Base-by-base conservation (phyloP, 768 basidiomycete species). In the Pleurotus cornucopiae region DNA sequence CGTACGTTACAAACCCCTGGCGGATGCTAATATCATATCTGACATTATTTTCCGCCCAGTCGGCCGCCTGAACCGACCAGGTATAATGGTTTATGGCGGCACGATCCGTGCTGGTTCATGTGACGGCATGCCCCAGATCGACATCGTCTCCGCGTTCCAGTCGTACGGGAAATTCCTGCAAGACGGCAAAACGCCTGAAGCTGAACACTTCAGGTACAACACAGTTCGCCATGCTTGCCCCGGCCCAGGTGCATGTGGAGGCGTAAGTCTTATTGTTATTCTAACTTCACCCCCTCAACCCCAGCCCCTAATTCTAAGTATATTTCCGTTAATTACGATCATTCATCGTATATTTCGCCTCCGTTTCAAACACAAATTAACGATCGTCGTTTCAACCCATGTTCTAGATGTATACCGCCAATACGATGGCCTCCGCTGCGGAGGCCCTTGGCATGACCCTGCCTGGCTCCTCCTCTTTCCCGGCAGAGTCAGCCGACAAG, bases 101-200 rank as follows among this genome's bases (percentile, higher is more conserved):
- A 89, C 89, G 30, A 99, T 98, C 63, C 87, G 88, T 56, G 83
- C 96, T 1, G 97, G 97, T 47, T 88, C 91, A 21, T 98, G 97
- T 69, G 88, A 86, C 60, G 91, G 92, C 16, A 75, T 83, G 49
- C 91, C 94, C 18, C 85, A 89, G 67, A 79, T 99, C 54, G 97
- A 99, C 69, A 85, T 99, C 60, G 93, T 99, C 16, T 95, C 93
- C 26, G 96, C 97, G 4, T 99, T 98, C 83, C 95, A 99, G 64
- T 82, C 95, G 3, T 99, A 98, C 66, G 97, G 97, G 46, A 88
- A 95, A 71, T 99, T 89, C 70, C 76, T 99, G 4, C 89, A 92
- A 66, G 91, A 92, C 54, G 95, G 94, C 9, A 82, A 85, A 67
- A 95, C 94, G 0, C 72, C 80, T 6, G 80, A 80, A 46, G 97